A percentile compares a stretch with the other conserved stretches of the same genome.
Conservation (phyloP, 1,284 basidiomycete genomes). For the Spongispora temasekensis region DNA sequence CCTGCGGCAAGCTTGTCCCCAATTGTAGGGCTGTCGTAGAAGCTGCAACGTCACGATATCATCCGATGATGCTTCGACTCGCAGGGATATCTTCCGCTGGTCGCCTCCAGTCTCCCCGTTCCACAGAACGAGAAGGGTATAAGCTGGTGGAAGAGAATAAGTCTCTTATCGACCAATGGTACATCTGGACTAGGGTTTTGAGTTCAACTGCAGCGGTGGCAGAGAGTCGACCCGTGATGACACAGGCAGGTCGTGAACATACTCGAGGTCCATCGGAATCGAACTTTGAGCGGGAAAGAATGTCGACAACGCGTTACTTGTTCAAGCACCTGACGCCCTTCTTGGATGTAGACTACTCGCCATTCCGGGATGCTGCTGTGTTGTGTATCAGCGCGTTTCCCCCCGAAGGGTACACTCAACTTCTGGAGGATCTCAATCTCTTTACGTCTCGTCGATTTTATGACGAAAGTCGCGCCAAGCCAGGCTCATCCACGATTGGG, state of each 20-base stretch:
- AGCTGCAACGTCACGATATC: constrained; percentile 65
- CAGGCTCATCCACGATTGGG: constrained; percentile 55
- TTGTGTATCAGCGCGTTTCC: constrained; percentile 88
- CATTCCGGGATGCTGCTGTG: constrained; percentile 86
- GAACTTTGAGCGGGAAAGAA: constrained; percentile 71
- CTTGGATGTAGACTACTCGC: constrained; percentile 81
- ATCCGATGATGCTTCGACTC: constrained; percentile 65
- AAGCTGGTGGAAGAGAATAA: constrained; percentile 64
- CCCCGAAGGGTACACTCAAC: constrained; percentile 71
- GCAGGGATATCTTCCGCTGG: constrained; percentile 62
- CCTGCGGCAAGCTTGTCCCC: constrained; percentile 45
- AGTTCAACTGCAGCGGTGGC: constrained; percentile 77
- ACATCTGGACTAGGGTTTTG: constrained; percentile 81
- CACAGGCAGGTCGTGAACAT: constrained; percentile 66
- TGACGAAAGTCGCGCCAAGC: constrained; percentile 69
- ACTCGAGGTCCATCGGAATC: constrained; percentile 71
- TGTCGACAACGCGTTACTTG: constrained; percentile 77
- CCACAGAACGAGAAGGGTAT: constrained; percentile 50
- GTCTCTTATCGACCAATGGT: constrained; percentile 82
- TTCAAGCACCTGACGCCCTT: constrained; percentile 88
- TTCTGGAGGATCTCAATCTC: constrained; percentile 82
- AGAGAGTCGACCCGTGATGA: constrained; percentile 58
- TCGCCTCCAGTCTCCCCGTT: constrained; percentile 40
- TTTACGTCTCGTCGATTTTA: constrained; percentile 82
- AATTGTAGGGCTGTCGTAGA: constrained; percentile 65